These are phyloP conservation scores for Discostella stelligera DNA, from an alignment of 352 stramenopile species.

Conservation along the genomic window DNA sequence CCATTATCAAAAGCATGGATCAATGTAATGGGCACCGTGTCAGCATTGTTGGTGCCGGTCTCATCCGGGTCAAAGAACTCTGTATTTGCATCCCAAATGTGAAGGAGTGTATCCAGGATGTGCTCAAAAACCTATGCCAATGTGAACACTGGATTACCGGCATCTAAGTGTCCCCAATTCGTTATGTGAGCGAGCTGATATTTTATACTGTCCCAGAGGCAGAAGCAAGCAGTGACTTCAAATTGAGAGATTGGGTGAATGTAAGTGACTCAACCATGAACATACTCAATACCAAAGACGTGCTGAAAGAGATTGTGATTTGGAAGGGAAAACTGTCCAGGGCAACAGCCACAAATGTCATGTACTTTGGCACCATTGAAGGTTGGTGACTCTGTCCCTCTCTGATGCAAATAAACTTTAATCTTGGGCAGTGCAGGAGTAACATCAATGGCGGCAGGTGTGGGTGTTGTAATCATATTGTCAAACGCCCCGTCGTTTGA, in stretches of 20 bases:
- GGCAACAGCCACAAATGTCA: neutral
- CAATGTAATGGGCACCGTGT: neutral
- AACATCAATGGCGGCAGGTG: neutral
- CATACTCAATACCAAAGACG: conserved; percentile 1
- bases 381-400: neutral
- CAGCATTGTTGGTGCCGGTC: too few species aligned
- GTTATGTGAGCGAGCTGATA: neutral
- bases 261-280: neutral
- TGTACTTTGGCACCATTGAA: neutral
- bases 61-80: neutral
- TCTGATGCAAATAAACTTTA: neutral
- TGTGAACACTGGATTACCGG: neutral
- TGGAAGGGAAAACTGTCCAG: too few species aligned
- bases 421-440: neutral
- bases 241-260: neutral
- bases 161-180: neutral
- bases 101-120: neutral
- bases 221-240: neutral
- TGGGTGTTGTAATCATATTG: neutral
- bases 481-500: neutral
- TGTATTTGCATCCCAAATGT: neutral
- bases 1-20: conserved; percentile 1
- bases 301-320: conserved; percentile 27
- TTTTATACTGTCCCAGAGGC: neutral
- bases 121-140: neutral